Conservation (phyloP, 129 eudicot species). For the Helichrysum umbraculigerum region DNA sequence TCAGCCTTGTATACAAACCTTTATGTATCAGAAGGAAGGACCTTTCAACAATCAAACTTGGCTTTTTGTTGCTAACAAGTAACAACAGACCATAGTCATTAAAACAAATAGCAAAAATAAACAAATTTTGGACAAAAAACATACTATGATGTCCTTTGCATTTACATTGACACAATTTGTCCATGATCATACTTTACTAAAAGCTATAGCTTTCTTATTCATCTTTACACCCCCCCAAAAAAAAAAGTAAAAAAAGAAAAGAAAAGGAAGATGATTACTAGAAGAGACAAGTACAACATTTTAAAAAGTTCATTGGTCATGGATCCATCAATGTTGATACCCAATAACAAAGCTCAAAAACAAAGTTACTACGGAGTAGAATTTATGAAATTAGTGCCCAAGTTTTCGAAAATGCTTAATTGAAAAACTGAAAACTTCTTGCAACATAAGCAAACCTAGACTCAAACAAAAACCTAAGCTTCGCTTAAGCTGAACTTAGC, state of each 20-base stretch:
- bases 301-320: neutral
- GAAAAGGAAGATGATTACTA: no score
- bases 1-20: neutral
- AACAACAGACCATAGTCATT: neutral
- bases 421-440: neutral
- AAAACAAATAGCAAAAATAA: neutral
- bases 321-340: neutral
- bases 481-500: constrained; percentile 4
- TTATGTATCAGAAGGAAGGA: neutral
- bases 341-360: neutral
- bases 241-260: no score
- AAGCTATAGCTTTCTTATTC: no score
- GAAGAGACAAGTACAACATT: neutral
- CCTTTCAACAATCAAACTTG: neutral
- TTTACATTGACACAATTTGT: neutral
- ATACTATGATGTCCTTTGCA: neutral
- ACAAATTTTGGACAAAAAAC: neutral
- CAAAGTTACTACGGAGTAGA: neutral
- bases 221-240: no score
- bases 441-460: constrained; percentile 6
- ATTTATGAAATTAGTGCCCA: neutral
- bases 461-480: neutral
- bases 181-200: no score
- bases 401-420: constrained; percentile 3
- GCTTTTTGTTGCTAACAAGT: neutral